Evolutionary conservation across 495 filamentous ascomycete genomes (phyloP), one percentile per base, ranked within the genome.

Genomic region (Margaritispora aquatica): DNA sequence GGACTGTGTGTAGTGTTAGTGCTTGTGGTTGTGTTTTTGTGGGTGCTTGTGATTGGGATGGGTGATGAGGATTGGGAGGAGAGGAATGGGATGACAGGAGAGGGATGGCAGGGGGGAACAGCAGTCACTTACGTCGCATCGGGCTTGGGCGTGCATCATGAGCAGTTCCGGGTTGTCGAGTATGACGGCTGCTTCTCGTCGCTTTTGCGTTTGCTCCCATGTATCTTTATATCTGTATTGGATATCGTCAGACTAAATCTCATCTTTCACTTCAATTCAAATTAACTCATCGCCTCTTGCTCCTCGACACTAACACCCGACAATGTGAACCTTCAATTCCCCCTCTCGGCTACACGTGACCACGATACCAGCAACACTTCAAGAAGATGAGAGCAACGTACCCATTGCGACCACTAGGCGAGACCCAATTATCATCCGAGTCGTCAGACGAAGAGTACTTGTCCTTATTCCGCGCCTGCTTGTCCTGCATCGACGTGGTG

Each of bases 381-480:
- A 1, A 36, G 29, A 29, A 31, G 26, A 41, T 49, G 54, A 52
- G 50, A 20, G 7, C 1, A 2, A 29, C 5, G n/a, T 36, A 31
- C 4, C 19, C 48, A 5, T 54, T 50, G 26, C 31, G 26, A 17
- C 17, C 27, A 27, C 23, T 52, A 15, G 38, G 38, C 19, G 38
- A 44, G 2, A 17, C 38, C 38, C 38, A 44, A 9, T 8, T 44
- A 7, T 60, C 61, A 29, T 54, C 47, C 10, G 44, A 51, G 8
- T 59, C 51, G 5, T 44, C 49, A 50, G 22, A 22, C 1, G 38
- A 54, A 9, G 58, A 44, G 47, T 77, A 79, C 1, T 76, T 76
- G 62, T 80, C 72, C 57, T 79, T 80, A 21, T 78, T 78, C n/a
- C 80, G 69, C 3, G 80, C 77, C 64, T 83, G 80, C 5, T 73